A percentile compares a stretch with the other conserved stretches of the same genome.
Evolutionary conservation across 768 basidiomycete species (phyloP).

Genomic region (Kwoniella mangroviensis): DNA sequence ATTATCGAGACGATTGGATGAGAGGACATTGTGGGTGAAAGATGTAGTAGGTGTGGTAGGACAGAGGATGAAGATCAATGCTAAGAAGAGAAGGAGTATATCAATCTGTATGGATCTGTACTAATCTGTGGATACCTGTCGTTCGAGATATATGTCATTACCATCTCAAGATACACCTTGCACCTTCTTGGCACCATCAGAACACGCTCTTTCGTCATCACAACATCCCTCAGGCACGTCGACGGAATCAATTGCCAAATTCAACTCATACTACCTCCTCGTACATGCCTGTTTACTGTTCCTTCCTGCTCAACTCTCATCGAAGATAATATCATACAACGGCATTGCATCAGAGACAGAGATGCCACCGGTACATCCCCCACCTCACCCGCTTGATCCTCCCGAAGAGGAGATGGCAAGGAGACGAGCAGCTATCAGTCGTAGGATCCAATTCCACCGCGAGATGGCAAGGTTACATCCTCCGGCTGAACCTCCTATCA

Average conservation of each 20-base stretch:
- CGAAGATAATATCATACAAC: too few relatives aligned
- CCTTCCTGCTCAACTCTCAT: too few relatives aligned
- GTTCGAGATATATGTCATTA: neutral
- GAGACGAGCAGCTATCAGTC: neutral
- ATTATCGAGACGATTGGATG: constrained; percentile 25
- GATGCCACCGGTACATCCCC: neutral
- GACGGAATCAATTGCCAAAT: neutral
- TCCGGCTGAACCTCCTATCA: constrained; percentile 5
- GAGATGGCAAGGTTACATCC: constrained; percentile 8
- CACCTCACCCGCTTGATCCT: neutral
- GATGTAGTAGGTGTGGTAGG: neutral
- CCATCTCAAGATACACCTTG: neutral
- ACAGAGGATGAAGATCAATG: neutral
- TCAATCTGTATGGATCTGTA: neutral
- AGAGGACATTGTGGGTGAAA: constrained; percentile 6
- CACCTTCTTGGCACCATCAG: neutral
- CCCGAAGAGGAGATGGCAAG: neutral
- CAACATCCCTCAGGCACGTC: neutral
- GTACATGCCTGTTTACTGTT: too few relatives aligned
- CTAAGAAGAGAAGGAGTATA: neutral
- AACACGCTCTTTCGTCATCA: neutral
- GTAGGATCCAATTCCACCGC: constrained; percentile 6
- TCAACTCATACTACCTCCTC: neutral
- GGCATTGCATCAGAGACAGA: neutral
- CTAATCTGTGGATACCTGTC: too few relatives aligned